phyloP scores from a whole-genome alignment of 1,284 basidiomycete genomes.

The Sporisorium scitamineum region DNA sequence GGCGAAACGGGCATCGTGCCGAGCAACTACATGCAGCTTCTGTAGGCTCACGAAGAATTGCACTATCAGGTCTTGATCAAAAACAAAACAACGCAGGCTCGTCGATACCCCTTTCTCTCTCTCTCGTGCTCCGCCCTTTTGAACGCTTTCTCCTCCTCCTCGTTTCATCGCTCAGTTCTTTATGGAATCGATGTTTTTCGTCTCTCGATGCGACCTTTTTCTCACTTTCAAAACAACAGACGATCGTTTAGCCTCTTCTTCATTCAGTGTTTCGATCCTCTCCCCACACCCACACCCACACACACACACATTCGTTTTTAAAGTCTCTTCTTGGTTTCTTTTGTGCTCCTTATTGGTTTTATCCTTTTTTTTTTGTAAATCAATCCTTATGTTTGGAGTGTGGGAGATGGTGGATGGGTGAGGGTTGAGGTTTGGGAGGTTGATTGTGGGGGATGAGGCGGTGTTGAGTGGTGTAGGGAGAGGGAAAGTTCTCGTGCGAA shows the following conservation, averaged over 20 bases:
- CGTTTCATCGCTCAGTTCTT: background rate
- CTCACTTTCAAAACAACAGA: too few species aligned
- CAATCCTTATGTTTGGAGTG: background rate
- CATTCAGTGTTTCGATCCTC: too few species aligned
- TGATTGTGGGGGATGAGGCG: too few species aligned
- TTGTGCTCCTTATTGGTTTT: background rate
- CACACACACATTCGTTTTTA: background rate
- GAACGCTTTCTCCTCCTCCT: slow-evolving; percentile 3
- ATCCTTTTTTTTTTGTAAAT: slow-evolving; percentile 1
- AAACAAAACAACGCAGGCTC: slow-evolving; percentile 1
- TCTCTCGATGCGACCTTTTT: background rate
- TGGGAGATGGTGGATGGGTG: too few species aligned
- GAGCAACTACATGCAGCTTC: slow-evolving; percentile 69
- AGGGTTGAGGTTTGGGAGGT: too few species aligned
- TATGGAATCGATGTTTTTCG: background rate
- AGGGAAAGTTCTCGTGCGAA: too few species aligned
- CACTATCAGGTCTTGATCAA: background rate
- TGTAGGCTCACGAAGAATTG: slow-evolving; percentile 12
- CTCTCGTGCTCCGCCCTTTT: background rate
- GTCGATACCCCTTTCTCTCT: slow-evolving; percentile 13
- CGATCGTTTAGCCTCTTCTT: background rate
- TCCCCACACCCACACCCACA: too few species aligned
- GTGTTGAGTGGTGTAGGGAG: too few species aligned
- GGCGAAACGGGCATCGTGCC: slow-evolving; percentile 80
- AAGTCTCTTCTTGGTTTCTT: background rate